phyloP scores from a whole-genome alignment of 345 rosid genomes.

The Luvunga scandens region DNA sequence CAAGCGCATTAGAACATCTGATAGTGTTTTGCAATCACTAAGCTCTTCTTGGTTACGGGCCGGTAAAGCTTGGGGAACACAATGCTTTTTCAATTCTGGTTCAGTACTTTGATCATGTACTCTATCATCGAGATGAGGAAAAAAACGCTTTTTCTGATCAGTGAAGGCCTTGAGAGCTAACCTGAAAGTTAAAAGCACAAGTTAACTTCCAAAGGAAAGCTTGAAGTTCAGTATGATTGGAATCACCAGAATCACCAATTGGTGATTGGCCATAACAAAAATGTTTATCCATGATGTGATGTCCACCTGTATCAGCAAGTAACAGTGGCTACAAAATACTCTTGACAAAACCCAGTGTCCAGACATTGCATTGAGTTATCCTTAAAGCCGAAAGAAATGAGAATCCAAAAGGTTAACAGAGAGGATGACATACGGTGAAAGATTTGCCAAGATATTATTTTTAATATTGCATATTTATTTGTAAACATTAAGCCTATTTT shows the following conservation, averaged over 20 bases:
- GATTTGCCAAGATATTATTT: not conserved
- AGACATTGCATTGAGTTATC: not conserved
- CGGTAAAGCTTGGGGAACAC: conserved; percentile 32
- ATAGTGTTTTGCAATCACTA: conserved; percentile 51
- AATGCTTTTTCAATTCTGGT: conserved; percentile 46
- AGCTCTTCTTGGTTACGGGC: conserved; percentile 41
- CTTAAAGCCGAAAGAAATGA: not conserved
- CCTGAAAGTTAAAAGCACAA: conserved; percentile 37
- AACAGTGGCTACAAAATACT: not conserved
- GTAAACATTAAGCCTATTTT: not conserved
- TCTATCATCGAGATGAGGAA: conserved; percentile 80
- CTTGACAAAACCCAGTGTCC: not conserved
- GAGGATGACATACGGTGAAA: not conserved
- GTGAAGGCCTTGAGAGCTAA: conserved; percentile 94
- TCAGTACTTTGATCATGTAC: conserved; percentile 36
- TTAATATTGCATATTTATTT: not conserved
- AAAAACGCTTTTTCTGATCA: conserved; percentile 86
- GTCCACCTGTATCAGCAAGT: not conserved
- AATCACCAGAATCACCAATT: not conserved
- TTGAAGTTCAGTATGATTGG: not conserved
- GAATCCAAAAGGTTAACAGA: not conserved
- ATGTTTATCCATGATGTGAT: not conserved
- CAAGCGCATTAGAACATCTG: conserved; percentile 54
- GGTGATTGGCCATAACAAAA: not conserved
- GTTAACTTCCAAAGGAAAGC: not conserved